Evolutionary conservation across 805 yeast species (phyloP).

Genomic region (Kurtzmaniella cleridarum): DNA sequence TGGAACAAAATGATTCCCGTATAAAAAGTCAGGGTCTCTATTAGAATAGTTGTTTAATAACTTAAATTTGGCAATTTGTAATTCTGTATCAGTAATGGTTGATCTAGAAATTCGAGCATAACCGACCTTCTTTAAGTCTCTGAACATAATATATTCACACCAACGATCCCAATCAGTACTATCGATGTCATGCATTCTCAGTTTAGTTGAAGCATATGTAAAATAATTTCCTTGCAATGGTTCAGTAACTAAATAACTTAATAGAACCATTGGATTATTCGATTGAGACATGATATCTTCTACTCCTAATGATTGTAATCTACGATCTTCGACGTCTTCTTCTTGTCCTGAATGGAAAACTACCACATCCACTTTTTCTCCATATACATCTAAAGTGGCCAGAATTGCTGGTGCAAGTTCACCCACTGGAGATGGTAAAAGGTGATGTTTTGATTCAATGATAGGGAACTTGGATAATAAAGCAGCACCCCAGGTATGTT

Average conservation of each 20-base stretch:
- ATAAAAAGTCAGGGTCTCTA: slow-evolving; percentile 34
- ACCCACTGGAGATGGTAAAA: slow-evolving; percentile 95
- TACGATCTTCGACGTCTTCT: slow-evolving; percentile 91
- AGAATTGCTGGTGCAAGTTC: slow-evolving; percentile 98
- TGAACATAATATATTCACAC: slow-evolving; percentile 95
- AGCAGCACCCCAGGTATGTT: slow-evolving; percentile 98
- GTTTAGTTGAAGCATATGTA: slow-evolving; percentile 76
- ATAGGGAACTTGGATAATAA: slow-evolving; percentile 92
- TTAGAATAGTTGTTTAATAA: slow-evolving; percentile 38
- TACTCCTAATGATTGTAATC: slow-evolving; percentile 74
- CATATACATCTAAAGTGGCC: slow-evolving; percentile 90
- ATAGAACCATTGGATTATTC: slow-evolving; percentile 76
- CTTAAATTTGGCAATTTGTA: slow-evolving; percentile 90
- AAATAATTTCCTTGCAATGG: slow-evolving; percentile 89
- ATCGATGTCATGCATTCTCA: slow-evolving; percentile 92
- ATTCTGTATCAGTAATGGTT: slow-evolving; percentile 93
- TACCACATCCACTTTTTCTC: slow-evolving; percentile 81
- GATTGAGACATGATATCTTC: slow-evolving; percentile 76
- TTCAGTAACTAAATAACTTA: slow-evolving; percentile 85
- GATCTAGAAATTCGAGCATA: slow-evolving; percentile 93
- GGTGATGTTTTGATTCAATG: slow-evolving; percentile 80
- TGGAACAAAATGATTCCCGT: slow-evolving; percentile 51
- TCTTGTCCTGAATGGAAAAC: slow-evolving; percentile 99
- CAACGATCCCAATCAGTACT: slow-evolving; percentile 94
- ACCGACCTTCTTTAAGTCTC: slow-evolving; percentile 79